phyloP scores from a whole-genome alignment of 495 filamentous ascomycete species.

The Talaromyces trachyspermus region DNA sequence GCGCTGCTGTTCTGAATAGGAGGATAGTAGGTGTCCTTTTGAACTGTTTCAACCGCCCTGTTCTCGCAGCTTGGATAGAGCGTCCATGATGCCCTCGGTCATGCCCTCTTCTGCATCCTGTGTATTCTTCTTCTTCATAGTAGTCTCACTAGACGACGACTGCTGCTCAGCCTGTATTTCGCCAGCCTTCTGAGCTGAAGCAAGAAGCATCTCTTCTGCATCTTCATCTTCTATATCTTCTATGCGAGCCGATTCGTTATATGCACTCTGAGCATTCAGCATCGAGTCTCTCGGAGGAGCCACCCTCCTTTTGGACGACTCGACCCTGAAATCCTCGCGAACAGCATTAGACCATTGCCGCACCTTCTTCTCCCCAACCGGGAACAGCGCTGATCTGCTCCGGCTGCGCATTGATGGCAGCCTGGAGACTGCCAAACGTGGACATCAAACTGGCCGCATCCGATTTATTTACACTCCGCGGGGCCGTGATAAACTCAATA shows the following conservation, averaged over 20 bases:
- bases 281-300: conserved; percentile 15
- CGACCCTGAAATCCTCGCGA: conserved; percentile 72
- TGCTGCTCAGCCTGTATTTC: not conserved
- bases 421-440: conserved; percentile 78
- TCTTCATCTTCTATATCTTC: conserved; percentile 28
- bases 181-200: conserved; percentile 8
- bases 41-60: conserved; percentile 9
- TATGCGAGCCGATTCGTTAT: conserved; percentile 18
- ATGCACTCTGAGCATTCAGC: no score
- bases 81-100: conserved; percentile 49
- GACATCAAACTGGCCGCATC: conserved; percentile 83
- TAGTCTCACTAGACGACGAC: not conserved
- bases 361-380: conserved; percentile 96
- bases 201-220: conserved; percentile 25
- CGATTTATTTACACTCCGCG: conserved; percentile 85
- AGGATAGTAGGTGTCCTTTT: not conserved
- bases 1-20: not conserved
- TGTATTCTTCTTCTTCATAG: not conserved
- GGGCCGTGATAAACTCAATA: conserved; percentile 88
- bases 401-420: conserved; percentile 77
- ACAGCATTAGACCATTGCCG: conserved; percentile 74
- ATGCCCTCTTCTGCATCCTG: conserved; percentile 32
- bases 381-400: conserved; percentile 76
- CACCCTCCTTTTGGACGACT: conserved; percentile 54
- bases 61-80: conserved; percentile 46